A percentile compares a stretch with the other conserved stretches of the same genome.
Conservation (phyloP, 805 yeast genomes). For the Jamesozyma piceae region DNA sequence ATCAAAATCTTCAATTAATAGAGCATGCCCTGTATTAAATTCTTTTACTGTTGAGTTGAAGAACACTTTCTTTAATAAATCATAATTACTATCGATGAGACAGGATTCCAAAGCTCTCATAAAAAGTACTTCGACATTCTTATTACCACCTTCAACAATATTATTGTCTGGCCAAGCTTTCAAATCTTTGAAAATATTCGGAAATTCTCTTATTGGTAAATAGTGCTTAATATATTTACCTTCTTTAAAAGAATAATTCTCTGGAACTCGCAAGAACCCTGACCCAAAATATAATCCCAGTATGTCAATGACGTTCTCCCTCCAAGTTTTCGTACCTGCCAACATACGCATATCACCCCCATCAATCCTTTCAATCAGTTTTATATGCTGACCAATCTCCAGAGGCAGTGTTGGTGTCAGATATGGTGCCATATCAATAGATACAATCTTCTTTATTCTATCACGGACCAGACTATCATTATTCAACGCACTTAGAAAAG, state of each 20-base stretch:
- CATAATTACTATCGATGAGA: slow-evolving; percentile 32
- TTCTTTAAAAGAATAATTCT: slow-evolving; percentile 9
- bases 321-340: slow-evolving; percentile 20
- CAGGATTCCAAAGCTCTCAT: slow-evolving; percentile 37
- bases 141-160: slow-evolving; percentile 4
- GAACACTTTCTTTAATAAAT: slow-evolving; percentile 16
- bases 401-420: slow-evolving; percentile 15
- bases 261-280: slow-evolving; percentile 21
- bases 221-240: slow-evolving; percentile 14
- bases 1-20: slow-evolving; percentile 23
- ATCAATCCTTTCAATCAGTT: slow-evolving; percentile 15
- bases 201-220: slow-evolving; percentile 21
- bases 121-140: slow-evolving; percentile 32
- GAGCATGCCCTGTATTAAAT: slow-evolving; percentile 27
- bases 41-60: slow-evolving; percentile 19
- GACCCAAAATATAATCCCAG: slow-evolving; percentile 25
- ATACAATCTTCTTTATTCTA: slow-evolving; percentile 34
- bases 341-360: slow-evolving; percentile 14
- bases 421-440: slow-evolving; percentile 33
- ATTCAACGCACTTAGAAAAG: slow-evolving; percentile 36
- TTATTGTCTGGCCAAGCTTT: slow-evolving; percentile 17
- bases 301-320: slow-evolving; percentile 10
- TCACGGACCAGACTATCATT: slow-evolving; percentile 4
- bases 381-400: slow-evolving; percentile 16
- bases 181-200: slow-evolving; percentile 17